Percentiles rank a stretch among this genome's conserved stretches.
Evolutionary conservation across 768 basidiomycete genomes (phyloP).

Genomic region (Termitomyces sp.): DNA sequence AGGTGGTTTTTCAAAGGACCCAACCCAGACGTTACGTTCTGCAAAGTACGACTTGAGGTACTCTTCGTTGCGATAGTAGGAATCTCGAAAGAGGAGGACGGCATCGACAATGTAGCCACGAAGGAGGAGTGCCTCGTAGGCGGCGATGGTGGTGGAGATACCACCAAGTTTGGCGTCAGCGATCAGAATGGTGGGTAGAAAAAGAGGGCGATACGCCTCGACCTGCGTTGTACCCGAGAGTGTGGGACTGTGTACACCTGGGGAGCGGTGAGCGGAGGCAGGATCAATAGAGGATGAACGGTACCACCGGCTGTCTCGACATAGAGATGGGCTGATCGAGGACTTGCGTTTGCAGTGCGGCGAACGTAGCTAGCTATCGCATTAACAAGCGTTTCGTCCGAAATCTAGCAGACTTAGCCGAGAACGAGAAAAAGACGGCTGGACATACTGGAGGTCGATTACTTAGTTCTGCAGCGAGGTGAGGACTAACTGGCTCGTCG

Average conservation of each 20-base stretch:
- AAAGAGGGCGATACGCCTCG: constrained; percentile 82
- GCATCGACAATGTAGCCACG: constrained; percentile 88
- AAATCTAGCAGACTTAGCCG: constrained; percentile 19
- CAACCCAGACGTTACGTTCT: constrained; percentile 60
- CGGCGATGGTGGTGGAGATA: constrained; percentile 86
- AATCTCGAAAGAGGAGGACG: constrained; percentile 78
- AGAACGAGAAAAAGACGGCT: too few relatives aligned
- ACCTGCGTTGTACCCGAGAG: constrained; percentile 80
- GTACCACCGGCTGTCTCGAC: constrained; percentile 96
- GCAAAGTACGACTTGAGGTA: constrained; percentile 80
- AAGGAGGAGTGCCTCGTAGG: constrained; percentile 88
- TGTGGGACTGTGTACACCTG: constrained; percentile 91
- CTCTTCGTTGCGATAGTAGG: constrained; percentile 84
- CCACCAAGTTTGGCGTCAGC: constrained; percentile 91
- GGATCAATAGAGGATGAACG: constrained; percentile 13
- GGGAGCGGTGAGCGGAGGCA: neutral
- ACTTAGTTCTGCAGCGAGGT: constrained; percentile 70
- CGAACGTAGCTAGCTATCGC: constrained; percentile 64
- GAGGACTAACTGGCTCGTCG: constrained; percentile 89
- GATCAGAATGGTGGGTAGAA: constrained; percentile 83
- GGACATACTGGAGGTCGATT: constrained; percentile 7
- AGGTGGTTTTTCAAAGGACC: constrained; percentile 59
- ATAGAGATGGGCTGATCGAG: constrained; percentile 57
- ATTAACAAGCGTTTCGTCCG: constrained; percentile 64
- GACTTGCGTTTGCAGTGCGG: constrained; percentile 31